These are phyloP conservation scores for Metschnikowia vanudenii DNA, from an alignment of 805 yeast species.

Conservation along the genomic window DNA sequence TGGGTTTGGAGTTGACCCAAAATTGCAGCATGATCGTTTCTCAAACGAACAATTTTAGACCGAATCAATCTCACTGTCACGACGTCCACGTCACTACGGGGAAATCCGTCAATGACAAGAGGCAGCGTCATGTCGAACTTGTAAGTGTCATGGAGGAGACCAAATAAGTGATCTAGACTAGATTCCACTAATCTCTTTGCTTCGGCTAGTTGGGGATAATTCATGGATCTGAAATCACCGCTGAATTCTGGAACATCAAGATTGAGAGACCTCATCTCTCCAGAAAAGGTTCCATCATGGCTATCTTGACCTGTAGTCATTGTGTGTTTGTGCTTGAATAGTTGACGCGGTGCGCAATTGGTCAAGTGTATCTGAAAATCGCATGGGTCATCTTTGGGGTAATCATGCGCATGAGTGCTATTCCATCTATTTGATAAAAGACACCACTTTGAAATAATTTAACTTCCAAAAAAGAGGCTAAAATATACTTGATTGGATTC, in stretches of 20 bases:
- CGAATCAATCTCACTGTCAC: constrained; percentile 60
- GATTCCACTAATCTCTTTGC: constrained; percentile 29
- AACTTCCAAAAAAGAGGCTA: too few species aligned
- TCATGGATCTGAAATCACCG: constrained; percentile 7
- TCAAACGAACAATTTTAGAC: constrained; percentile 59
- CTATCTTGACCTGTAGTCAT: constrained; percentile 2
- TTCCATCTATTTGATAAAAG: too few species aligned
- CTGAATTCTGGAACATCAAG: constrained; percentile 11
- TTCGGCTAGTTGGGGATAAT: constrained; percentile 15
- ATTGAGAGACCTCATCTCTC: constrained; percentile 18
- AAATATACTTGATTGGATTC: too few species aligned
- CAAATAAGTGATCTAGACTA: constrained; percentile 41
- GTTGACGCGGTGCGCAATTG: not conserved
- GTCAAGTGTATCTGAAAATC: not conserved
- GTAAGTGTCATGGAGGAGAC: constrained; percentile 41
- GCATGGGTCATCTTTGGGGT: not conserved
- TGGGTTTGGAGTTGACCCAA: constrained; percentile 46
- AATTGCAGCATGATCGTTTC: constrained; percentile 64
- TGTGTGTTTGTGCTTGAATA: not conserved
- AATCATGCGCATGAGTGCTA: not conserved
- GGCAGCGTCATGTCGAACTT: constrained; percentile 62
- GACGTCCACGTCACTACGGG: constrained; percentile 80
- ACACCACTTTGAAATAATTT: too few species aligned
- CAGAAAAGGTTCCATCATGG: constrained; percentile 11
- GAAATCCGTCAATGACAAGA: constrained; percentile 80